Base-by-base conservation (phyloP, 495 filamentous ascomycete genomes). In the Lophiotrema nucula region DNA sequence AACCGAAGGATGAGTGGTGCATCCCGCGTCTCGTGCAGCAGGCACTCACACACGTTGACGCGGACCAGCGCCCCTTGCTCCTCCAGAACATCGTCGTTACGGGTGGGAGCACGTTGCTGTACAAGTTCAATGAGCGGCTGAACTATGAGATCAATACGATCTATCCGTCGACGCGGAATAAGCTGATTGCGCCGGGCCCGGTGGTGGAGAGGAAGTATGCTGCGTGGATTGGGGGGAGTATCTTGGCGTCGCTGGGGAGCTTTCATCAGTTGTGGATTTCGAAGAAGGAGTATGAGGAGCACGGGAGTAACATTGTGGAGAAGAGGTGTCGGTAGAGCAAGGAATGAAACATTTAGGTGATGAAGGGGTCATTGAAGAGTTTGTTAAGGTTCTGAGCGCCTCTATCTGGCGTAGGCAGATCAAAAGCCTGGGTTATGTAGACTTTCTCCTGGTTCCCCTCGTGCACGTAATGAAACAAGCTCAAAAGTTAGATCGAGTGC, bases 221-320 rank as follows among this genome's bases (percentile, higher is more conserved):
- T 12, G 85, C 86, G 25, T 99, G 95, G 95, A 88, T 99, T 60
- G 93, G 93, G 22, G 93, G 93, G 13, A 96, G 91, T 76, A 97
- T 99, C 62, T 75, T 97, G 65, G 92, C 88, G 2, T 96, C 91
- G 74, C 72, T 99, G 76, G 95, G 95, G 8, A 96, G 90, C n/a
- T 99, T 99, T 73, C 93, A 99, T 76, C 92, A 97, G 73, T 88
- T 97, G 88, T 99, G 93, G 93, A 91, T 99, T 60, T 90, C 85
- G 16, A 84, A 76, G 70, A 87, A 88, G 74, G 87, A 90, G 77
- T 90, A 90, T 71, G 84, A 88, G 56, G 87, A 90, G 74, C 86
- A 87, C 69, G 87, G 87, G 12, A 65, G 77, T 0, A 77, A 76
- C 11, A 83, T 90, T 60, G 84, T 90, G 16, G 87, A 90, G 77